phyloP scores from a whole-genome alignment of 371 early-diverging fungal genomes.

The Fennellomyces sp. region DNA sequence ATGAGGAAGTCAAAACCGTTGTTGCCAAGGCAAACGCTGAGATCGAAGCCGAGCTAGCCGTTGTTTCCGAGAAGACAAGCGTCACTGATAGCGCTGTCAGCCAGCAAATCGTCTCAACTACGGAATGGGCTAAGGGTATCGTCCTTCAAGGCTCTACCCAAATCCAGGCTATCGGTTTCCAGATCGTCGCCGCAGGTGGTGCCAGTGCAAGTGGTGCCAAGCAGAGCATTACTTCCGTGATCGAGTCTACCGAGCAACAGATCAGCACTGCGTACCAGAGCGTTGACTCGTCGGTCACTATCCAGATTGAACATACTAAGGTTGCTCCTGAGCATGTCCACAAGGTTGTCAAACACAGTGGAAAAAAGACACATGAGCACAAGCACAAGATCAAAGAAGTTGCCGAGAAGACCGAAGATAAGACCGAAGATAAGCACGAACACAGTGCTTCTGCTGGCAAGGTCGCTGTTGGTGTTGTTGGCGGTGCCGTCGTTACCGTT shows the following conservation, averaged over 20 bases:
- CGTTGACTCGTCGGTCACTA: not conserved
- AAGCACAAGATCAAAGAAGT: not conserved
- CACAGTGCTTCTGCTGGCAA: not conserved
- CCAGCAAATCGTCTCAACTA: not conserved
- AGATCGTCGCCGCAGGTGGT: constrained; percentile 5
- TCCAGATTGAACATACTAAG: constrained; percentile 4
- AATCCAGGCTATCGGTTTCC: constrained; percentile 14
- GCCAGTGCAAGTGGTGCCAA: not conserved
- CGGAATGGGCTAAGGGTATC: constrained; percentile 13
- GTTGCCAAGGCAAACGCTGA: constrained; percentile 27
- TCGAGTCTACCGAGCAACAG: constrained; percentile 10
- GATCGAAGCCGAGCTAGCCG: not conserved
- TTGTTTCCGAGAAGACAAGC: not conserved
- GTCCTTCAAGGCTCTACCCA: constrained; percentile 7
- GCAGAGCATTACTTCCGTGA: not conserved
- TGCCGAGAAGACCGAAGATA: not conserved
- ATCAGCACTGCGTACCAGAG: constrained; percentile 4
- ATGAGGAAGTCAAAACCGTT: constrained; percentile 33
- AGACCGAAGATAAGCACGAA: not conserved
- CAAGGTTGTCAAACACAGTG: too few species aligned
- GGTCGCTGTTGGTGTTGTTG: not conserved
- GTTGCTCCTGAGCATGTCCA: not conserved
- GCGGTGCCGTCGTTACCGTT: constrained; percentile 15
- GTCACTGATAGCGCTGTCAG: not conserved
- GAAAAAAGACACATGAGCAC: too few species aligned